Evolutionary conservation across 148 eudicot species (phyloP).

Genomic region (Nepenthes gracilis): DNA sequence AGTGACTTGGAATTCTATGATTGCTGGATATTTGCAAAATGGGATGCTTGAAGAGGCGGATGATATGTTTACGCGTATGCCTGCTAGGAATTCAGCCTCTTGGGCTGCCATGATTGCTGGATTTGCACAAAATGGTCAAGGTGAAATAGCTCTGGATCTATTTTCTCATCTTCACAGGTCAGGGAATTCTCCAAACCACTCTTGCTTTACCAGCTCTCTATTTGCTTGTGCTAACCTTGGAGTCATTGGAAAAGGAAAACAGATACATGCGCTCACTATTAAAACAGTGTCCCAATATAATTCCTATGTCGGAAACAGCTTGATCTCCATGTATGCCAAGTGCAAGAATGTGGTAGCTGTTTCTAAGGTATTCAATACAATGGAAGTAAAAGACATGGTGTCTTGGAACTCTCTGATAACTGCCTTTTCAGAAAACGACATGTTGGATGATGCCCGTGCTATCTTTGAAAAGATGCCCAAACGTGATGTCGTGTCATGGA

Average conservation of each 20-base stretch:
- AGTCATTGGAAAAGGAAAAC: conserved; percentile 26
- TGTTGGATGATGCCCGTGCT: conserved; percentile 22
- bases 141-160: conserved; percentile 24
- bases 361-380: conserved; percentile 25
- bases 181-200: conserved; percentile 24
- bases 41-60: conserved; percentile 37
- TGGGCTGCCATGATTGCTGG: conserved; percentile 42
- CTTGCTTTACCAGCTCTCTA: conserved; percentile 29
- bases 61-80: conserved; percentile 17
- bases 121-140: conserved; percentile 18
- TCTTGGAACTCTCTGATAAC: conserved; percentile 33
- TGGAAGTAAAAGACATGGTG: conserved; percentile 21
- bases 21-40: conserved; percentile 32
- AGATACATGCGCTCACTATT: conserved; percentile 28
- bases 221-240: conserved; percentile 31
- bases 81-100: conserved; percentile 22
- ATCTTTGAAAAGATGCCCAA: conserved; percentile 33
- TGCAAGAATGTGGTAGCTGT: conserved; percentile 28
- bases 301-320: conserved; percentile 18
- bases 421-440: conserved; percentile 21
- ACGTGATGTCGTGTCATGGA: conserved; percentile 33
- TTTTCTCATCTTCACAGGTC: conserved; percentile 19
- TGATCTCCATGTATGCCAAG: conserved; percentile 31
- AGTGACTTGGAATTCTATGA: conserved; percentile 38
- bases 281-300: conserved; percentile 23